Evolutionary conservation across 129 eudicot species (phyloP).

Genomic region (Flaveria ramosissima): DNA sequence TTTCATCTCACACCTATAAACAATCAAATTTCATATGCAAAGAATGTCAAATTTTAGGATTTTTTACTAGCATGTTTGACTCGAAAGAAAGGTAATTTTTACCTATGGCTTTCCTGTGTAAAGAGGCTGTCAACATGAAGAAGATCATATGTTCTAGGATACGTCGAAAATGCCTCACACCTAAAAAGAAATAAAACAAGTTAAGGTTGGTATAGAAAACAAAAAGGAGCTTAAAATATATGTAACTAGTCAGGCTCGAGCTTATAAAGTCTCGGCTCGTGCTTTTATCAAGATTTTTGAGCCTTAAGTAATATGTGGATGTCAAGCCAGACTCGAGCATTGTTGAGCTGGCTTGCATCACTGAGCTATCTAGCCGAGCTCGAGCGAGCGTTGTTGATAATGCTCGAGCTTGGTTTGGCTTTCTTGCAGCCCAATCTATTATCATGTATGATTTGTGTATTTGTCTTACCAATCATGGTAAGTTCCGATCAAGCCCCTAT

Average conservation of each 20-base stretch:
- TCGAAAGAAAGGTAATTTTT: conserved; percentile 20
- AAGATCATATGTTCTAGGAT: conserved; percentile 96
- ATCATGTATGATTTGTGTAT: background rate
- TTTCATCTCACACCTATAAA: conserved; percentile 88
- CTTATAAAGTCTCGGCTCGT: too few relatives aligned
- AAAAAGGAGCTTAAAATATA: too few relatives aligned
- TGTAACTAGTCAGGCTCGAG: too few relatives aligned
- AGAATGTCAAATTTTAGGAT: conserved; percentile 4
- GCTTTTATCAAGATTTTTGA: background rate
- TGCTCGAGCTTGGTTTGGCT: background rate
- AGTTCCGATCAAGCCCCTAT: conserved; percentile 89
- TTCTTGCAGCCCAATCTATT: background rate
- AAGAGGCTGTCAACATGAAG: conserved; percentile 91
- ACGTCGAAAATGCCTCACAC: conserved; percentile 99
- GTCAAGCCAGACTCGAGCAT: background rate
- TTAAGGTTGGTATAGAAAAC: background rate
- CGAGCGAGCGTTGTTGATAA: background rate
- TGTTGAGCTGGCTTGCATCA: background rate
- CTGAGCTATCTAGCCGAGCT: background rate
- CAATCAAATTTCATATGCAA: background rate
- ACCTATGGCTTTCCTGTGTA: conserved; percentile 95
- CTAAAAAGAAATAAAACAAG: conserved; percentile 37
- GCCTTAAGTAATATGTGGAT: background rate
- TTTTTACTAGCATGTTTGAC: conserved; percentile 17
- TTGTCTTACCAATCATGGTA: conserved; percentile 83